Evolutionary conservation across 371 early-diverging fungal genomes (phyloP), one percentile per base, ranked within the genome.

Genomic region (Paraphysoderma sedebokerense): DNA sequence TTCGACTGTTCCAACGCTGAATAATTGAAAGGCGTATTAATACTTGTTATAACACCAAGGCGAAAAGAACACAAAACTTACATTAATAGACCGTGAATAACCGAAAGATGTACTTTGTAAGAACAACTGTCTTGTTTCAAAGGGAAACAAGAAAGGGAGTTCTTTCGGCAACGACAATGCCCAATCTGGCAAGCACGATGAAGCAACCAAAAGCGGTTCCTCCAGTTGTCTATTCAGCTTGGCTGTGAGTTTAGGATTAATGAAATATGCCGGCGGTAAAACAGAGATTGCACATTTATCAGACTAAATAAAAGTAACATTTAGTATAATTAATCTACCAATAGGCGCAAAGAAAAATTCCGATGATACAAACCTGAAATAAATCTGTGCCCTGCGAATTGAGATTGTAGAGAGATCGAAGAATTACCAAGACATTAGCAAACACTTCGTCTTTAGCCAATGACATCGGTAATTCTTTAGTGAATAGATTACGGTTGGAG

Each of bases 101-200:
- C 91, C 91, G 69, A 90, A 87, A 5, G 82, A 72, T 0, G 89
- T 83, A 36, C 74, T 78, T 53, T 84, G 82, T 30, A 90, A 65
- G 50, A 77, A 92, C 9, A 74, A 57, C 44, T 79, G 64, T 0
- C 90, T 76, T 2, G 81, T 72, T 41, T 85, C 87, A 49, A 93
- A 87, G 1, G 86, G 81, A 30, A 91, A 70, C 49, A 92, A 53
- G 59, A 87, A 91, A 0, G 81, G 76, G 20, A 74, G 77, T n/a
- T 76, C 61, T 19, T 54, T 56, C 41, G 78, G 71, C 1, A 92
- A 45, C 46, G 70, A 59, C 13, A 65, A 56, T 15, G 79, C 71
- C 93, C 93, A 92, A 19, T 47, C 31, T 0, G 93, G 93, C 12
- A 87, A 62, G 33, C 82, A 79, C 7, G 72, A 61, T 40, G 83